Conservation (phyloP, 1,139 yeast genomes). For the Suhomyces taliae region DNA sequence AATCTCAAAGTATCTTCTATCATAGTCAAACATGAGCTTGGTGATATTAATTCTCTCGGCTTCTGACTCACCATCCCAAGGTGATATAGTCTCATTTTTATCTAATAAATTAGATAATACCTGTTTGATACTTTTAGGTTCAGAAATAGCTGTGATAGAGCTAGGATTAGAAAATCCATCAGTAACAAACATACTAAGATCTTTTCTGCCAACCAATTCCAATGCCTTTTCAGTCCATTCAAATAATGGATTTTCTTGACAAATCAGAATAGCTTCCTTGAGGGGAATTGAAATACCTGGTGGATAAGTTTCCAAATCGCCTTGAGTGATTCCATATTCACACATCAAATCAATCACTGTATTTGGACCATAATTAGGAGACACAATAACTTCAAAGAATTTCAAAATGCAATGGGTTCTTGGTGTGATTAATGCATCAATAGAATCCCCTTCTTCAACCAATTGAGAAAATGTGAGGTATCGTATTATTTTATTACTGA, state of each 20-base stretch:
- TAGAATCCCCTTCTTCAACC: slow-evolving; percentile 60
- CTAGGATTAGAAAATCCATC: slow-evolving; percentile 7
- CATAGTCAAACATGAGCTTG: slow-evolving; percentile 70
- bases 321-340: slow-evolving; percentile 50
- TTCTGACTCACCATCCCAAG: slow-evolving; percentile 71
- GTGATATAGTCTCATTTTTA: slow-evolving; percentile 45
- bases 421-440: slow-evolving; percentile 65
- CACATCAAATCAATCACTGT: slow-evolving; percentile 62
- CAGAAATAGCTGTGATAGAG: slow-evolving; percentile 12
- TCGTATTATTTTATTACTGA: slow-evolving; percentile 44
- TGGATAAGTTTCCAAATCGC: slow-evolving; percentile 70
- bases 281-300: slow-evolving; percentile 68
- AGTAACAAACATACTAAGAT: slow-evolving; percentile 43
- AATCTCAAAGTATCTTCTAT: slow-evolving; percentile 78
- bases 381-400: slow-evolving; percentile 62
- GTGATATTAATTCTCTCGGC: slow-evolving; percentile 68
- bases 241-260: slow-evolving; percentile 57
- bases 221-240: slow-evolving; percentile 53
- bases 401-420: slow-evolving; percentile 58
- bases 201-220: slow-evolving; percentile 66
- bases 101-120: slow-evolving; percentile 48
- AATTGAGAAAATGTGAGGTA: slow-evolving; percentile 69
- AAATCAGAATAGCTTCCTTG: slow-evolving; percentile 55
- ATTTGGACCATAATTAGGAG: slow-evolving; percentile 49
- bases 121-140: slow-evolving; percentile 47